Base-by-base conservation (phyloP, 2,329 filamentous ascomycete species). In the Claviceps africana region DNA sequence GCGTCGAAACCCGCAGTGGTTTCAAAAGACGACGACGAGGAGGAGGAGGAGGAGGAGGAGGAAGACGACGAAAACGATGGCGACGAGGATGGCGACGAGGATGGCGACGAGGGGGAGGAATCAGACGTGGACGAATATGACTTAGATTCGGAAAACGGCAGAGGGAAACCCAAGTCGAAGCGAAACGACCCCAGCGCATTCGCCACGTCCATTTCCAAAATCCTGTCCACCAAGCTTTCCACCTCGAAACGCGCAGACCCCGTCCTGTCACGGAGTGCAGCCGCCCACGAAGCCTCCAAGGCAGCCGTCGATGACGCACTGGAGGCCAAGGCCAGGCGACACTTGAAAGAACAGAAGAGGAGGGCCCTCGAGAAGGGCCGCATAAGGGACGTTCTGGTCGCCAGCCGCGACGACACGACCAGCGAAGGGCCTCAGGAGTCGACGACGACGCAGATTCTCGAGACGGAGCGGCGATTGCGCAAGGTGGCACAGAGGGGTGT, bases 401-500 rank as follows among this genome's bases (percentile, higher is more conserved):
- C 78, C 4, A 71, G 82, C 10, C 68, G 85, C 55, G 73, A 78
- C 60, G 70, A 75, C 28, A 69, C 64, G 4, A 72, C 76, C 8
- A 67, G 57, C 57, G 65, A 69, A 57, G 65, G 65, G 52, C 78
- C 40, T 1, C 21, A n/a, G 9, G 28, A 31, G 25, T 31, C 28
- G 44, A 31, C 43, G 25, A 30, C 77, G 28, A 70, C 70, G 17
- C 72, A 77, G 56, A 75, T 78, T 28, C 65, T 81, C 62, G 87
- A 86, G 62, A 78, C 83, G 60, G 91, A 97, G 73, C 85, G 83
- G 70, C 75, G 81, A 57, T 67, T 97, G 62, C 81, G 86, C 62
- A 93, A 95, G 73, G 88, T 87, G 48, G 90, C 90, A 45, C 88
- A 96, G 69, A 79, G 88, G 51, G 91, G 91, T 79, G 93, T 98